These are phyloP conservation scores for Mycena olivaceomarginata DNA, from an alignment of 768 basidiomycete genomes.

Conservation along the genomic window DNA sequence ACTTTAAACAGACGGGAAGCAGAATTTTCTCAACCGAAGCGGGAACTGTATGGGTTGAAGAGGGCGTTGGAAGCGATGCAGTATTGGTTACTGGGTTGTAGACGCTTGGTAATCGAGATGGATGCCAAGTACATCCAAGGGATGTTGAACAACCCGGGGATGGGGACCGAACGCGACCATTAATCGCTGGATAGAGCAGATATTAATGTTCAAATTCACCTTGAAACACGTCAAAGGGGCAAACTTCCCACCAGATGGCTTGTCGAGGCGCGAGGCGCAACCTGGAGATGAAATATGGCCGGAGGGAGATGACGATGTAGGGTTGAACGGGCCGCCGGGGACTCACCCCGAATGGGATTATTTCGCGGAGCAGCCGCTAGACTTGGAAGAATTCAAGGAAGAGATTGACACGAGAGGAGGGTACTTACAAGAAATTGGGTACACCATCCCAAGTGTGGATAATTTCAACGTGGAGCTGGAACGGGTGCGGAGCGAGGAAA, in stretches of 20 bases:
- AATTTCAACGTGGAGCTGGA: background rate
- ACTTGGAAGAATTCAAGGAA: background rate
- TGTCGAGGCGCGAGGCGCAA: background rate
- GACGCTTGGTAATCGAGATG: background rate
- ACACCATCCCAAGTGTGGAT: fast-evolving
- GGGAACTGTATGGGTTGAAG: constrained; percentile 51
- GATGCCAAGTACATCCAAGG: too few relatives aligned
- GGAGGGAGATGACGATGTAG: background rate
- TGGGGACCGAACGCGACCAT: background rate
- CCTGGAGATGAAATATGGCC: background rate
- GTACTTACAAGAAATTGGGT: background rate
- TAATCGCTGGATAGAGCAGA: background rate
- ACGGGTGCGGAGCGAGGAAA: background rate
- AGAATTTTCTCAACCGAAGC: constrained; percentile 37
- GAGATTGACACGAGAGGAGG: background rate
- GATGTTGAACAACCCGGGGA: background rate
- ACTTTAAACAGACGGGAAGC: too few relatives aligned
- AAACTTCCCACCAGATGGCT: background rate
- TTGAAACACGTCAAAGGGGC: background rate
- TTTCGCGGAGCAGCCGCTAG: background rate
- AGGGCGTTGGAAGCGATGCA: constrained; percentile 15
- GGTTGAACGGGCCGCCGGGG: background rate
- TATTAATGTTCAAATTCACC: background rate
- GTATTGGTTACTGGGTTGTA: constrained; percentile 29
- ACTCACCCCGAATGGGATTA: background rate